Evolutionary conservation across 768 basidiomycete species (phyloP).

Genomic region (Galerina marginata): DNA sequence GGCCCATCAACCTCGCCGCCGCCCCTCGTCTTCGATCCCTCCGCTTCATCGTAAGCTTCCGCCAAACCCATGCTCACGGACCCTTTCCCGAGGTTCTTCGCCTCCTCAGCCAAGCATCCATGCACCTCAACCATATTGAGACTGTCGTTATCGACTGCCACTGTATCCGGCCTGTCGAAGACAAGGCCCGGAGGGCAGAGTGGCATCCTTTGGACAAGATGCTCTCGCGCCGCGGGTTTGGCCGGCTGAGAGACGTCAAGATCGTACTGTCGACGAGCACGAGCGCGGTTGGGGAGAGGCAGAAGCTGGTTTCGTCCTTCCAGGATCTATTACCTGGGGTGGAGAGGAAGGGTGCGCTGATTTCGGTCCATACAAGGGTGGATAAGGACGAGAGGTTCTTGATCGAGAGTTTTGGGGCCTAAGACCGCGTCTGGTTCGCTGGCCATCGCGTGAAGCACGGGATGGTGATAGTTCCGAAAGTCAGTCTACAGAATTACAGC

Average conservation of each 20-base stretch:
- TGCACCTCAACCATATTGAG: slow-evolving; percentile 13
- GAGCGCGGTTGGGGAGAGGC: slow-evolving; percentile 4
- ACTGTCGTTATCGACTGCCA: slow-evolving; percentile 24
- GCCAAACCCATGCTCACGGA: slow-evolving; percentile 15
- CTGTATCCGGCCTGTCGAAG: slow-evolving; percentile 15
- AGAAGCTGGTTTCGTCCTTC: slow-evolving; percentile 11
- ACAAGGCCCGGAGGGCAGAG: slow-evolving; percentile 11
- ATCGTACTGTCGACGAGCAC: slow-evolving; percentile 18
- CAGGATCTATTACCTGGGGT: slow-evolving; percentile 14
- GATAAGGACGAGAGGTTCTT: slow-evolving; percentile 8
- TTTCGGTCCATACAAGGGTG: neutral
- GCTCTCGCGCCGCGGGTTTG: slow-evolving; percentile 13
- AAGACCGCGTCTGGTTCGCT: neutral
- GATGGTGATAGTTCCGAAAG: too few species aligned
- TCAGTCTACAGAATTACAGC: too few species aligned
- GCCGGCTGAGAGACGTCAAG: slow-evolving; percentile 14
- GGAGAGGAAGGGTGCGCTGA: neutral
- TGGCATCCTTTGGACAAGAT: slow-evolving; percentile 25
- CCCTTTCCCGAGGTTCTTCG: slow-evolving; percentile 23
- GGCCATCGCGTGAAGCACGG: too few species aligned
- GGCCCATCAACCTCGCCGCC: slow-evolving; percentile 18
- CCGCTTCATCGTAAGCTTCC: slow-evolving; percentile 24
- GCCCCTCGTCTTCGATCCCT: slow-evolving; percentile 18
- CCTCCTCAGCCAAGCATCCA: slow-evolving; percentile 13
- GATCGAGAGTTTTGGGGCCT: neutral